Evolutionary conservation across 176 grass and related monocot genomes (phyloP).

Genomic region (Poa annua): DNA sequence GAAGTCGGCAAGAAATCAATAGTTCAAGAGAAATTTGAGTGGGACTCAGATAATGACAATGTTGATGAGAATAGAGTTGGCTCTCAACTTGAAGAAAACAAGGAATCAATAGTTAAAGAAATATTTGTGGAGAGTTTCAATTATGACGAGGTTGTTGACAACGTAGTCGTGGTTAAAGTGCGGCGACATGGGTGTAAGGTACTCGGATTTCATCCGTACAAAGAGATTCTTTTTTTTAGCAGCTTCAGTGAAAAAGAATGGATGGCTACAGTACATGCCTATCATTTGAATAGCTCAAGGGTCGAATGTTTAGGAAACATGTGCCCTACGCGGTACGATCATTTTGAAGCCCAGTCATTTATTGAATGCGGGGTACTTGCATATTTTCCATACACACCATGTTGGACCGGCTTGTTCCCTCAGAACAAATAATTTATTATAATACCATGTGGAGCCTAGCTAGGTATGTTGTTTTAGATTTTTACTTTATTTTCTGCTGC

Average conservation of each 20-base stretch:
- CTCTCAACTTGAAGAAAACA: not conserved
- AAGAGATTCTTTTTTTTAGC: not conserved
- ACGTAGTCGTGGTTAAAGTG: not conserved
- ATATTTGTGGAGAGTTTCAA: not conserved
- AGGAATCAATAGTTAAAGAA: not conserved
- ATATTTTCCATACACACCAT: not conserved
- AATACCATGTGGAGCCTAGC: not conserved
- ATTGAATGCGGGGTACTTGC: not conserved
- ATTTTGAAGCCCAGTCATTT: not conserved
- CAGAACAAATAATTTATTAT: not conserved
- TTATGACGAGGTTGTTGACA: not conserved
- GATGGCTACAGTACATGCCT: not conserved
- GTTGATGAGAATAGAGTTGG: not conserved
- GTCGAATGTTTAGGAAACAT: slow-evolving; percentile 1
- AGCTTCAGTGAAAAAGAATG: not conserved
- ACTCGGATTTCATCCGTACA: not conserved
- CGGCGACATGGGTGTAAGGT: not conserved
- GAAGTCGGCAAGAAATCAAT: not conserved
- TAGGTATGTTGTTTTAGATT: not conserved
- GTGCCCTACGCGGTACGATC: not conserved
- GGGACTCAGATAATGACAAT: not conserved
- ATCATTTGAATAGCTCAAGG: not conserved
- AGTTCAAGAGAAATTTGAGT: not conserved
- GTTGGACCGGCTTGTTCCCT: not conserved
- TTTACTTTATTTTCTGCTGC: not conserved